Evolutionary conservation across 192 early-diverging fungal genomes (phyloP), one percentile per base, ranked within the genome.

Genomic region (Irineochytrium annulatum): DNA sequence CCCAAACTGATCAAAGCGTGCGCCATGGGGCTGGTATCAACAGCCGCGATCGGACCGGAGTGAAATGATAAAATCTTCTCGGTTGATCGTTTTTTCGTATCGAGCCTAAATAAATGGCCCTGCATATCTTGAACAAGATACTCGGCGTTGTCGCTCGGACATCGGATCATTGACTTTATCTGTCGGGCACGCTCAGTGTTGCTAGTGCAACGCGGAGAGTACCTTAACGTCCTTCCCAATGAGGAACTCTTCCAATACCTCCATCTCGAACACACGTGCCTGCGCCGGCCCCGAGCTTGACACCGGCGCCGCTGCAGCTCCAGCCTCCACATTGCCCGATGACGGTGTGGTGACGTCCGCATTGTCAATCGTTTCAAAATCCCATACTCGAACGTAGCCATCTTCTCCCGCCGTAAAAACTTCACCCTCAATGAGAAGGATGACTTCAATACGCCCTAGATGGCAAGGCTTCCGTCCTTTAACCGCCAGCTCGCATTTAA

Each of bases 221-320:
- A 81, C 76, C 71, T 77, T 81, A 13, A 84, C 81, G 48, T 84
- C 79, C 51, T 80, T 78, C 39, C 77, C 82, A 43, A 85, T 61
- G 3, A 68, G 62, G 19, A 85, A 70, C 51, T 84, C 82, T 52
- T 84, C 82, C 0, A 78, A 52, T 44, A 77, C 74, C 57, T 85
- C 80, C 59, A 85, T 70, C 52, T 80, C 78, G 70, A 81, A 85
- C 3, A 85, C 67, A 20, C 76, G 52, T 1, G 77, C 65, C 43
- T 60, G 57, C 0, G 60, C 51, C 17, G 67, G 69, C 11, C 58
- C 66, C 5, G 64, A 63, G 32, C 43, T 59, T 3, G 56, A 58
- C 22, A 62, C 57, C 1, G 60, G 57, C 3, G 61, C 62, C 3
- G 33, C 59, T 8, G 20, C 59, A 13, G 66, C 65, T 34, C 66